phyloP scores from a whole-genome alignment of 202 grass and related monocot species.

The Carex arenaria region DNA sequence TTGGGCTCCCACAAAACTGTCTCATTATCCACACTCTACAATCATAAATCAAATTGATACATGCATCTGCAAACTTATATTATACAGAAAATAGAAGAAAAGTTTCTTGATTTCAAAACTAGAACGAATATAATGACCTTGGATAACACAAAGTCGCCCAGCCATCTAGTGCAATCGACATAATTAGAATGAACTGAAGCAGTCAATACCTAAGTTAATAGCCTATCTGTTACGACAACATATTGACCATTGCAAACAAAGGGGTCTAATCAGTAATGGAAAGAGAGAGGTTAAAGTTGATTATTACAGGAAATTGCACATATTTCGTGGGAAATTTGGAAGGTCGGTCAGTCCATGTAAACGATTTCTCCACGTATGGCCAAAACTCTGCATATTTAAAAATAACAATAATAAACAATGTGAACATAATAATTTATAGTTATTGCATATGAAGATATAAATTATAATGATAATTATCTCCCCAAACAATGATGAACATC shows the following conservation, averaged over 20 bases:
- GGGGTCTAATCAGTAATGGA: slow-evolving; percentile 2
- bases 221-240: slow-evolving; percentile 1
- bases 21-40: slow-evolving; percentile 98
- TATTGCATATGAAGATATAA: slow-evolving; percentile 10
- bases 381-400: slow-evolving; percentile 60
- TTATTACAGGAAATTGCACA: slow-evolving; percentile 82
- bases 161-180: slow-evolving; percentile 94
- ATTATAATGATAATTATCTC: neutral
- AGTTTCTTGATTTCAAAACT: slow-evolving; percentile 14
- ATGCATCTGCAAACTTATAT: neutral
- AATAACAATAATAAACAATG: slow-evolving; percentile 15
- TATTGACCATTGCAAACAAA: slow-evolving; percentile 11
- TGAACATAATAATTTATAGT: slow-evolving; percentile 16
- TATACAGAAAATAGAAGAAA: neutral
- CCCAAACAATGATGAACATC: neutral
- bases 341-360: slow-evolving; percentile 95
- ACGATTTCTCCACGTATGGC: slow-evolving; percentile 97
- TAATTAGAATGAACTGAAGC: slow-evolving; percentile 83
- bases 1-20: slow-evolving; percentile 96
- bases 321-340: slow-evolving; percentile 99
- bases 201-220: slow-evolving; percentile 59
- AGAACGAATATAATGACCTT: slow-evolving; percentile 44
- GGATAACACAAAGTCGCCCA: slow-evolving; percentile 91
- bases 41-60: slow-evolving; percentile 22
- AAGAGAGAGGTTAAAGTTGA: neutral